phyloP scores from a whole-genome alignment of 2,329 filamentous ascomycete genomes.

The Diaporthe citrichinensis region DNA sequence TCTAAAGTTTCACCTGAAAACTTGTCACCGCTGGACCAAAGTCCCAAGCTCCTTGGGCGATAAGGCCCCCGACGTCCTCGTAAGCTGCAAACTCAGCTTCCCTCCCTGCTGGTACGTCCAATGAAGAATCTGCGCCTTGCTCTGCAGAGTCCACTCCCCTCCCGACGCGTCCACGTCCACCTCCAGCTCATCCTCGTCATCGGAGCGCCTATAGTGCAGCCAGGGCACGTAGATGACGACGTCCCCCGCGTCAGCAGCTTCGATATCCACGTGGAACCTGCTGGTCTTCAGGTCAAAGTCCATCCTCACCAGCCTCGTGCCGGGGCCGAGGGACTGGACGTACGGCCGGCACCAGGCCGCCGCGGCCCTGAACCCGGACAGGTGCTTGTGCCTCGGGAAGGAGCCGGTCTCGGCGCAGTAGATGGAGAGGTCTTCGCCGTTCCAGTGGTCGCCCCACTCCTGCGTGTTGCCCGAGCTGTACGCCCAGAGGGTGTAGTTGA shows the following conservation, averaged over 20 bases:
- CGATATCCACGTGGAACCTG: neutral
- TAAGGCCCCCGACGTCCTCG: neutral
- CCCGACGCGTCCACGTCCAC: neutral
- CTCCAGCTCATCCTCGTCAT: constrained; percentile 17
- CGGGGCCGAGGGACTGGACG: constrained; percentile 38
- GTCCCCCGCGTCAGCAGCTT: neutral
- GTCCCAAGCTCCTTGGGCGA: constrained; percentile 16
- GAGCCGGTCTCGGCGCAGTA: constrained; percentile 45
- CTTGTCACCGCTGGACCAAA: neutral
- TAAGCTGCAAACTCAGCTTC: neutral
- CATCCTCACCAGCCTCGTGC: constrained; percentile 19
- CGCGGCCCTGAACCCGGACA: constrained; percentile 41
- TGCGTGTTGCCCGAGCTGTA: constrained; percentile 45
- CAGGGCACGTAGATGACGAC: constrained; percentile 12
- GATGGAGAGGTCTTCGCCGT: constrained; percentile 47
- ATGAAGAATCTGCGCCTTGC: neutral
- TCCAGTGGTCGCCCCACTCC: constrained; percentile 48
- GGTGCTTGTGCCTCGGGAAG: constrained; percentile 40
- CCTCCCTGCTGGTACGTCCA: neutral
- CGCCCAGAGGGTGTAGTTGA: constrained; percentile 45
- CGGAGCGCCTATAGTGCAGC: constrained; percentile 22
- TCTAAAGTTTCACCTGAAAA: no score
- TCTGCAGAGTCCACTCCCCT: constrained; percentile 1
- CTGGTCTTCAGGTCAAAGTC: constrained; percentile 25
- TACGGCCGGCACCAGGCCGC: constrained; percentile 45